Evolutionary conservation across 2,329 filamentous ascomycete species (phyloP).

Genomic region (Huntiella omanensis): DNA sequence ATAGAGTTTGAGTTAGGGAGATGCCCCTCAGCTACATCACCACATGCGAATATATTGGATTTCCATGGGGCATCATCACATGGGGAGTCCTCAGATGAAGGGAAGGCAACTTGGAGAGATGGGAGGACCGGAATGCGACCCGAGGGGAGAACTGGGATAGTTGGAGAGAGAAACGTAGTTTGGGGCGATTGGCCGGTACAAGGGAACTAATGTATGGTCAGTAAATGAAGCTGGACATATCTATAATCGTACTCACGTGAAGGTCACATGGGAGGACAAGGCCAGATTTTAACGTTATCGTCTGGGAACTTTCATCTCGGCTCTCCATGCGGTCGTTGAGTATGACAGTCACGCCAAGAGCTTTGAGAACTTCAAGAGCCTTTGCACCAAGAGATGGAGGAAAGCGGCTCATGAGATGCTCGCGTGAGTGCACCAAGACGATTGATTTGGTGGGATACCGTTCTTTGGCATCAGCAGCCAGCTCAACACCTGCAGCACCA

Average conservation of each 20-base stretch:
- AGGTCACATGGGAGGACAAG: conserved; percentile 29
- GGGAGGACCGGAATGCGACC: conserved; percentile 34
- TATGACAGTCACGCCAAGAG: conserved; percentile 30
- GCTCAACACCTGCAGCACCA: conserved; percentile 42
- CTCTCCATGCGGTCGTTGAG: conserved; percentile 28
- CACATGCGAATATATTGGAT: conserved; percentile 40
- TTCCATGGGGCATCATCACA: conserved; percentile 13
- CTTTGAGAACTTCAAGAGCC: conserved; percentile 23
- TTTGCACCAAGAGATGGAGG: conserved; percentile 23
- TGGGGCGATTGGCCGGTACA: conserved; percentile 41
- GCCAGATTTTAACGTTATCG: conserved; percentile 27
- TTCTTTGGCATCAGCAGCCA: conserved; percentile 39
- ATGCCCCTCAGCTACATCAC: conserved; percentile 37
- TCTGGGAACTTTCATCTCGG: conserved; percentile 19
- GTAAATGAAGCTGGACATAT: background rate
- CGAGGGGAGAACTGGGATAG: conserved; percentile 23
- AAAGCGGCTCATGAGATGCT: conserved; percentile 32
- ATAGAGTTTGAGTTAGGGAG: conserved; percentile 33
- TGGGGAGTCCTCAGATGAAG: conserved; percentile 8
- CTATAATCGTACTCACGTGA: conserved; percentile 21
- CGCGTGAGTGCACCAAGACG: conserved; percentile 37
- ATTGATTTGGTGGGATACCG: conserved; percentile 36
- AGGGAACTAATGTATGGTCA: conserved; percentile 25
- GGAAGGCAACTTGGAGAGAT: conserved; percentile 36
- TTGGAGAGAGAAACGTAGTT: conserved; percentile 26